phyloP scores from a whole-genome alignment of 2,329 filamentous ascomycete species.

The Chrysosporium queenslandicum region DNA sequence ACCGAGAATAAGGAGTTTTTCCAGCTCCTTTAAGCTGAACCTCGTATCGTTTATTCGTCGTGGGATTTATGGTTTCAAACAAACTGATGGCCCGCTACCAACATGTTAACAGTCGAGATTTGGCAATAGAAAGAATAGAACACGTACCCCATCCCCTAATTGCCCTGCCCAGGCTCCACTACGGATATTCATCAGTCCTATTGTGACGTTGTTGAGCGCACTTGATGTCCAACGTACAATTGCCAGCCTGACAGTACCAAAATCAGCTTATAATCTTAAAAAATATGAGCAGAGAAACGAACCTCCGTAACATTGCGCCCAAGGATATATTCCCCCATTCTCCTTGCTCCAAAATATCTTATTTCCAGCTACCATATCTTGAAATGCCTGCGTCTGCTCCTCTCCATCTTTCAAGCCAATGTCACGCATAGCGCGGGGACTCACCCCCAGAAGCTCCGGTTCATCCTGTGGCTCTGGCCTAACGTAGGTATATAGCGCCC shows the following conservation, averaged over 20 bases:
- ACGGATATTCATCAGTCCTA: slow-evolving; percentile 32
- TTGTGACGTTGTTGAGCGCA: neutral
- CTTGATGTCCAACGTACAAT: slow-evolving; percentile 31
- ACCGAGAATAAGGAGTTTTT: slow-evolving; percentile 85
- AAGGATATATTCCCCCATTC: slow-evolving; percentile 78
- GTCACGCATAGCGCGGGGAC: slow-evolving; percentile 65
- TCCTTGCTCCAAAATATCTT: slow-evolving; percentile 65
- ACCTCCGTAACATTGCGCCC: slow-evolving; percentile 97
- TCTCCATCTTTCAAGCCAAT: slow-evolving; percentile 64
- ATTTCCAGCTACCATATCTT: slow-evolving; percentile 69
- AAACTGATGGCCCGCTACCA: slow-evolving; percentile 69
- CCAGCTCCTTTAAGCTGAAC: slow-evolving; percentile 92
- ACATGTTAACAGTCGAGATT: neutral
- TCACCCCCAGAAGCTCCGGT: slow-evolving; percentile 72
- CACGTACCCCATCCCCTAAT: slow-evolving; percentile 65
- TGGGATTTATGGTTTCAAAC: slow-evolving; percentile 74
- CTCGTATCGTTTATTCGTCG: slow-evolving; percentile 66
- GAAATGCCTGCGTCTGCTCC: slow-evolving; percentile 62
- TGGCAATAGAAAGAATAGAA: neutral
- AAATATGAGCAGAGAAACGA: slow-evolving; percentile 28
- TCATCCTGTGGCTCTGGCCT: slow-evolving; percentile 63
- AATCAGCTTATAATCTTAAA: neutral
- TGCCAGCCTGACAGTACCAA: slow-evolving; percentile 35
- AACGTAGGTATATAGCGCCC: slow-evolving; percentile 83
- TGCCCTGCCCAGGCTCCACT: slow-evolving; percentile 87